Percentiles rank a stretch among this genome's conserved stretches.
phyloP scores from a whole-genome alignment of 1,284 basidiomycete species.

The Hypsizygus ulmarius region DNA sequence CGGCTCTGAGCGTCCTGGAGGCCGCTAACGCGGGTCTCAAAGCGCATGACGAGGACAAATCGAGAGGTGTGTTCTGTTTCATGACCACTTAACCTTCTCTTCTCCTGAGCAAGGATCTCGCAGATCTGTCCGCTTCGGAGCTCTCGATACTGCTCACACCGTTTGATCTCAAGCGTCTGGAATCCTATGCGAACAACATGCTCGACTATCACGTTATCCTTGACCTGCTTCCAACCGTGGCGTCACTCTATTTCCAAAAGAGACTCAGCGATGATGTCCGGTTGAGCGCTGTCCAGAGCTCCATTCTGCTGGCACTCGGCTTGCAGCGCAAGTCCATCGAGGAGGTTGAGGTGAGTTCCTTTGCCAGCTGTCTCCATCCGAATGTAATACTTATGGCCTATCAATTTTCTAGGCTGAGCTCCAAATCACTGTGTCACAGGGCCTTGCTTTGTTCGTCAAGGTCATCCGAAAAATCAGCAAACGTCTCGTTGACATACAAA shows the following conservation, averaged over 20 bases:
- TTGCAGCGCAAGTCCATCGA: slow-evolving; percentile 91
- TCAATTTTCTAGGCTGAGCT: slow-evolving; percentile 60
- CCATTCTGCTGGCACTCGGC: slow-evolving; percentile 87
- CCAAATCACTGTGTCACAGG: slow-evolving; percentile 81
- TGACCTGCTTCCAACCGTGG: slow-evolving; percentile 84
- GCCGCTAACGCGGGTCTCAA: slow-evolving; percentile 72
- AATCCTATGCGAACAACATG: slow-evolving; percentile 95
- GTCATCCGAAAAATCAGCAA: slow-evolving; percentile 85
- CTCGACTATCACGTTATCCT: slow-evolving; percentile 96
- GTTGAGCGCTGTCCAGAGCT: slow-evolving; percentile 83
- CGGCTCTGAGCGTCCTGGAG: slow-evolving; percentile 86
- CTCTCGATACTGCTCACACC: slow-evolving; percentile 78
- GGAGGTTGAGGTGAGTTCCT: slow-evolving; percentile 69
- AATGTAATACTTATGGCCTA: neutral
- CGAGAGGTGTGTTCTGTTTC: slow-evolving; percentile 37
- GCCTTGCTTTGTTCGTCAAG: slow-evolving; percentile 91
- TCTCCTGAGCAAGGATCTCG: neutral
- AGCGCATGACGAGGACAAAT: slow-evolving; percentile 41
- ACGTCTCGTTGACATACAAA: slow-evolving; percentile 79
- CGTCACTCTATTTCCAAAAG: slow-evolving; percentile 82
- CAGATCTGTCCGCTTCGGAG: slow-evolving; percentile 65
- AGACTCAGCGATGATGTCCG: slow-evolving; percentile 58
- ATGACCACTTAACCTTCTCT: neutral
- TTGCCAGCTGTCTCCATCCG: slow-evolving; percentile 1
- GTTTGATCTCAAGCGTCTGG: slow-evolving; percentile 94